Base-by-base conservation (phyloP, 129 eudicot genomes). In the Flaveria trinervia region DNA sequence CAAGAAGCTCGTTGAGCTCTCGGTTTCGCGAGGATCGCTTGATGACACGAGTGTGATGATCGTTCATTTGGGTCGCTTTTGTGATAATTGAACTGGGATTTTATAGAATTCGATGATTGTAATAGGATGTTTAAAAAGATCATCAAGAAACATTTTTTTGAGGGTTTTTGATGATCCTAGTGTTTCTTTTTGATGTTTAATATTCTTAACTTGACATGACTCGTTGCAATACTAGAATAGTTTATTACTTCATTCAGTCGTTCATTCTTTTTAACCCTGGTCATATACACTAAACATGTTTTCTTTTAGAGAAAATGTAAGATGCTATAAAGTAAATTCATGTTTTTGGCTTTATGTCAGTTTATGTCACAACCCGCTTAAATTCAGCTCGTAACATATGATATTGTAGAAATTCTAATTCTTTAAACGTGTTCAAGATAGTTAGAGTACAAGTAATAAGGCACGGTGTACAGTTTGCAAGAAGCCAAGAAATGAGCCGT, bases 41-140 rank as follows among this genome's bases (percentile, higher is more conserved):
- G 99, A 91, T 82, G 99, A 95, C 41, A 79, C 84, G 11, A 95
- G 95, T 77, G 97, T 94, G 56, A 89, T 94, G 96, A 75, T 94
- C 36, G 71, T 94, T 74, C 88, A 75, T 10, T 74, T 94, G 86
- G 85, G 83, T 60, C 82, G 76, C 28, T 94, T 89, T 71, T 82
- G 82, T 65, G 79, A 79, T 56, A 2, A n/a, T 33, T 22, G 79
- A 51, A 26, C n/a, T 74, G 57, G 17, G 36, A 30, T 30, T 30
- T 30, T 30, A 30, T 30, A 30, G 36, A 30, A 30, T 30, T 30
- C 36, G 79, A 79, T 56, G 14, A n/a, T 65, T 22, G 79, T 44
- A 26, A 25, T 74, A 49, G 17, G 69, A 50, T 55, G 39, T 26
- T 30, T 10, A 8, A 28, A 68, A 70, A 72, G 68, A 36, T 68